These are phyloP conservation scores for Plantago rigida DNA, from an alignment of 305 asterid species.

Conservation along the genomic window DNA sequence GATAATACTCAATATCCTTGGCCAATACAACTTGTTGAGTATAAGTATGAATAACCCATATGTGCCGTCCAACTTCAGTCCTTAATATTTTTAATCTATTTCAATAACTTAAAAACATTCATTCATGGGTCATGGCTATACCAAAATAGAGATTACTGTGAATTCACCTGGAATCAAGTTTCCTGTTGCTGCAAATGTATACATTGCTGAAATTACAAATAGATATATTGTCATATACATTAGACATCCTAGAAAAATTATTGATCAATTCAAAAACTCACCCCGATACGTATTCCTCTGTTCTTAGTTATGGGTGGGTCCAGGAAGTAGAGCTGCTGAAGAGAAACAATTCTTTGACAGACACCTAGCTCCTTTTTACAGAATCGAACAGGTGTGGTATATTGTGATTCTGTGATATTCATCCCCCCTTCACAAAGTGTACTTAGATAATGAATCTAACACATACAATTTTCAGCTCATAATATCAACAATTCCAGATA, in stretches of 20 bases:
- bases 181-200: too few species aligned
- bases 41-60: neutral
- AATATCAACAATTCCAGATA: conserved; percentile 65
- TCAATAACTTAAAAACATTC: too few species aligned
- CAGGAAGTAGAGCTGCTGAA: conserved; percentile 93
- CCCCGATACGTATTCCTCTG: neutral
- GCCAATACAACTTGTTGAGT: neutral
- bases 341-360: conserved; percentile 86
- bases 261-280: too few species aligned
- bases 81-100: neutral
- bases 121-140: too few species aligned
- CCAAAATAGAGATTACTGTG: too few species aligned
- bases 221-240: too few species aligned
- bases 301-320: conserved; percentile 96
- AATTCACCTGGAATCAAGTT: too few species aligned
- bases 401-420: neutral
- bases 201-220: too few species aligned
- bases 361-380: conserved; percentile 91
- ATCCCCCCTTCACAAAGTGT: conserved; percentile 8
- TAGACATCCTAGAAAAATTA: too few species aligned
- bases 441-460: conserved; percentile 16
- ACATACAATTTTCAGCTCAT: conserved; percentile 63
- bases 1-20: conserved; percentile 4
- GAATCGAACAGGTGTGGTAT: conserved; percentile 84
- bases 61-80: neutral